Evolutionary conservation across 495 filamentous ascomycete species (phyloP), one percentile per base, ranked within the genome.

Genomic region (Penicillium macrosclerotiorum): DNA sequence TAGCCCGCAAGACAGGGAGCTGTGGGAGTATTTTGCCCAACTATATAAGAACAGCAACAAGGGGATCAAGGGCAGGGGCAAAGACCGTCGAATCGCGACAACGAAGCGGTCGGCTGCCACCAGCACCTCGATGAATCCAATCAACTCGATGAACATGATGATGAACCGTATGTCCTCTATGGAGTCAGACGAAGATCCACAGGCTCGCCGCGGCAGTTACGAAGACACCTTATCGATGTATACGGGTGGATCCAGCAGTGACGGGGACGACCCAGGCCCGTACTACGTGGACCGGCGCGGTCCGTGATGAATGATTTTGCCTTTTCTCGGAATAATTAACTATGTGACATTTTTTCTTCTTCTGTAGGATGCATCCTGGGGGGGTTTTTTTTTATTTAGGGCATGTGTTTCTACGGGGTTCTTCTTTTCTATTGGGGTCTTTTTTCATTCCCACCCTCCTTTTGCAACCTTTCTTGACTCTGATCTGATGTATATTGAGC

Each of bases 21-120:
- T 96, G 24, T 90, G 86, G 77, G 79, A 88, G 56, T 95, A 96
- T 62, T 94, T 97, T 51, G 80, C 84, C 3, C 76, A 82, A 1
- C 72, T 93, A 25, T 96, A 96, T 77, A 95, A 94, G 71, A 94
- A 96, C 62, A 86, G 87, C 55, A 91, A 90, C 64, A 95, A 94
- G 56, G 92, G 90, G 3, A 95, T 92, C 67, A 95, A 90, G 66
- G 92, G 92, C 5, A 84, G 92, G 9, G 92, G 92, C 14, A 91
- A 91, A 64, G 84, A 93, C 62, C 78, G 89, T 34, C 57, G 67
- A 18, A 74, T 77, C 29, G 63, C 66, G 12, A 66, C 57, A 13
- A 62, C 62, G 7, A 61, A 59, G 9, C 57, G 58, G n/a, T 57
- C 63, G 5, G 51, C 49, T n/a, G n/a, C n/a, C n/a, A n/a, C n/a